Base-by-base conservation (phyloP, 1,284 basidiomycete genomes). In the Ustanciosporium gigantosporum region DNA sequence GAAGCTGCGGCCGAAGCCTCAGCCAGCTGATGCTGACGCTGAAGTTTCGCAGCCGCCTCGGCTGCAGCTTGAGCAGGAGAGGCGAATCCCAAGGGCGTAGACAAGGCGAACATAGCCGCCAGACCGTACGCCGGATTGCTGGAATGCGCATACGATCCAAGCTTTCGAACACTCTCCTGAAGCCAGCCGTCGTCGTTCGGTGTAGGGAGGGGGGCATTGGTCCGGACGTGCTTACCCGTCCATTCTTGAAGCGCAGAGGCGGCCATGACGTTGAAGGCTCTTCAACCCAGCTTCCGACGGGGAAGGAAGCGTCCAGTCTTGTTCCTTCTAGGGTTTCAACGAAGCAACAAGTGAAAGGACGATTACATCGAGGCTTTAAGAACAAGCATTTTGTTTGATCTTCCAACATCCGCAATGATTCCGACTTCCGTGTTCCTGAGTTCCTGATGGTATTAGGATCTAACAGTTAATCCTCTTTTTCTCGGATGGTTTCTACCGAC, bases 41-140 rank as follows among this genome's bases (percentile, higher is more conserved):
- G 37, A 14, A 46, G 24, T 39, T 46, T 37, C 5, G 47, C 51
- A 1, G 61, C 58, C 13, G 58, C 53, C 35, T 53, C 52, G 1
- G 47, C 58, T 4, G 60, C 66, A 13, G 48, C 65, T 41, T 57
- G 49, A 17, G 55, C 48, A 20, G 59, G 51, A 0, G 65, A 51
- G 14, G 62, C 58, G 22, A 71, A 65, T 6, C 69, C 66, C 23
- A 71, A 68, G 3, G 69, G 69, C 6, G 67, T 47, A 8, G 66
- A 59, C n/a, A 60, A 46, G 15, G 60, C 64, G 15, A 59, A 71
- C 14, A 71, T 29, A 11, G 39, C 53, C 4, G 66, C 21, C 15
- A 71, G 62, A 3, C 44, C 41, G 41, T 68, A 71, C 5, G 69
- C 56, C 3, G 69, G 62, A 0, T 45, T 53, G 25, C 55, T 43